Percentiles rank a stretch among this genome's conserved stretches.
These are phyloP conservation scores for Funneliformis mosseae DNA, from an alignment of 192 early-diverging fungal genomes.

Conservation along the genomic window DNA sequence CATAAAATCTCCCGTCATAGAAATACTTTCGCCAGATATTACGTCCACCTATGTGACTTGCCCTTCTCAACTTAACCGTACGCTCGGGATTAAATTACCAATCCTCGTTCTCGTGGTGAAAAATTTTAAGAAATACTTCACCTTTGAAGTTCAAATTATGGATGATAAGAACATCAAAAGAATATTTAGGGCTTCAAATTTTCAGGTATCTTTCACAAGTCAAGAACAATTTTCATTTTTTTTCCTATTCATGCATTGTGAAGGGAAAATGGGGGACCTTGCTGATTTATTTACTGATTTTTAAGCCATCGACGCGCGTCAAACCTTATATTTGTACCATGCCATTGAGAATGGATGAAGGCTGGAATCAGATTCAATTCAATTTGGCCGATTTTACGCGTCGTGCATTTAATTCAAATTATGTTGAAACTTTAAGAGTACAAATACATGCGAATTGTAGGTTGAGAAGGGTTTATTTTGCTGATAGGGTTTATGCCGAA, in stretches of 20 bases:
- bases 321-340: constrained; percentile 88
- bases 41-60: constrained; percentile 88
- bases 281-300: background rate
- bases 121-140: constrained; percentile 87
- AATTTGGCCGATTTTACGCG: constrained; percentile 85
- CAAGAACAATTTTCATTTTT: too few relatives aligned
- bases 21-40: constrained; percentile 78
- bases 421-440: constrained; percentile 84
- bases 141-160: constrained; percentile 87
- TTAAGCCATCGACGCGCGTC: constrained; percentile 75
- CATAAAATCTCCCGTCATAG: constrained; percentile 80
- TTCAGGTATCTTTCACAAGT: constrained; percentile 67
- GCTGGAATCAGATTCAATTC: constrained; percentile 96
- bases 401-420: constrained; percentile 86
- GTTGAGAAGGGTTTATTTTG: constrained; percentile 87
- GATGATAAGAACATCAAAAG: constrained; percentile 84
- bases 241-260: too few relatives aligned
- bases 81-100: constrained; percentile 90
- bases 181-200: constrained; percentile 87
- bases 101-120: constrained; percentile 87
- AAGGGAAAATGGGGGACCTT: background rate
- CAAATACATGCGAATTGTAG: constrained; percentile 92
- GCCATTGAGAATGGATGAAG: constrained; percentile 91
- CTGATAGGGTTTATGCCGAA: constrained; percentile 88
- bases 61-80: constrained; percentile 69